Base-by-base conservation (phyloP, 148 eudicot species). In the Chenopodium suecicum region DNA sequence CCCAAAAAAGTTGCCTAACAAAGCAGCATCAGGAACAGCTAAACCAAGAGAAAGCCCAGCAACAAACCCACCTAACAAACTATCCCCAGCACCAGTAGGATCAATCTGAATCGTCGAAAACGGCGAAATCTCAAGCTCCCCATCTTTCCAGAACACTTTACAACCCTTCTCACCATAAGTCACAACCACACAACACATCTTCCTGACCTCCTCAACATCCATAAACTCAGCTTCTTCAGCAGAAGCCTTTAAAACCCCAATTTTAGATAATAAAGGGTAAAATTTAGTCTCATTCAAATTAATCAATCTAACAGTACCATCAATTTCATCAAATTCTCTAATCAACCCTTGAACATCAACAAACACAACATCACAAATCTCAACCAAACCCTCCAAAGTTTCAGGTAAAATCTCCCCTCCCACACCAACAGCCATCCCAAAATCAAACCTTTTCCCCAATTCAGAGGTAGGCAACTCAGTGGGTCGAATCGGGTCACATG, bases 41-140 rank as follows among this genome's bases (percentile, higher is more conserved):
- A 96, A 82, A 2, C 98, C 99, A 23, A 89, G 83, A n/a, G 84
- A 87, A 72, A 94, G 85, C 41, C 99, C 98, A 7, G 87, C 92
- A 16, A 90, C 95, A 73, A 96, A 86, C 50, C 99, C 99, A 1
- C 95, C 99, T 9, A 96, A 79, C 48, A 96, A 92, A 80, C 98
- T 89, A 86, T 96, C 99, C 2, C 99, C 98, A 16, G 99, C 99
- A 44, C 99, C 99, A 3, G 99, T 96, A 0, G 99, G 99, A 83
- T 96, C 99, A 77, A 96, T 88, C 90, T 96, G 95, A 22, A 88
- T 81, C 5, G 98, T 68, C 65, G 85, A 74, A 85, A 92, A 96
- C 3, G 99, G 95, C 22, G 86, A 79, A 72, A 96, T 82, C 73
- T 82, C 80, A 41, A 80, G 67, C 89, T 92, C 97, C 41, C 81